Percentiles rank a stretch among this genome's conserved stretches.
Conservation (phyloP, 2,329 filamentous ascomycete genomes). For the Colletotrichum liriopes region DNA sequence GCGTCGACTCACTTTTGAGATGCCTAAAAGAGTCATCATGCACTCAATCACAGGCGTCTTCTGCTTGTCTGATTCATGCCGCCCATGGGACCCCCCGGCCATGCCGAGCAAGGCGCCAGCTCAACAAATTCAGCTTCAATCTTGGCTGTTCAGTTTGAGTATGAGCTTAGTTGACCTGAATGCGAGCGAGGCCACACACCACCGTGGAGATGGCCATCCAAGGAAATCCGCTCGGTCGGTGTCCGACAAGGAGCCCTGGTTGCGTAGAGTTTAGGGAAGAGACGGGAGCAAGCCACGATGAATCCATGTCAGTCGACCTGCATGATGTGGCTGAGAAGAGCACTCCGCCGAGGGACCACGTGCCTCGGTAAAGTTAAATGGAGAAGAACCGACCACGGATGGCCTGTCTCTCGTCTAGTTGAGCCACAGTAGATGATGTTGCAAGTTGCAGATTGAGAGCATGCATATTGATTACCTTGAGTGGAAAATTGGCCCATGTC, state of each 20-base stretch:
- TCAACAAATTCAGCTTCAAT: background rate
- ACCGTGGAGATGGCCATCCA: background rate
- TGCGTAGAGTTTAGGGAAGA: background rate
- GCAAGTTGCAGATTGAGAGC: background rate
- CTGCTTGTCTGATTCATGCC: constrained; percentile 11
- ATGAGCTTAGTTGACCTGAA: background rate
- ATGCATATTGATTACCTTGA: background rate
- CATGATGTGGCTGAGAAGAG: constrained; percentile 22
- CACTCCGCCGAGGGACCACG: background rate
- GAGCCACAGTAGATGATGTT: background rate
- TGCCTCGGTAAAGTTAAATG: background rate
- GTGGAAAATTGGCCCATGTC: background rate
- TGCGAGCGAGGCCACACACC: background rate
- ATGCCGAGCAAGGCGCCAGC: background rate
- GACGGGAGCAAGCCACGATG: constrained; percentile 12
- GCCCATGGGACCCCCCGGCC: background rate
- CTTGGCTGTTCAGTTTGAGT: constrained; percentile 1
- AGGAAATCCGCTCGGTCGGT: constrained; percentile 23
- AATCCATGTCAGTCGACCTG: background rate
- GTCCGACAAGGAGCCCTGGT: background rate
- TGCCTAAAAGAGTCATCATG: background rate
- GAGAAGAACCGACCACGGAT: background rate
- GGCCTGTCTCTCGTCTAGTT: background rate
- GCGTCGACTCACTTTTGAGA: background rate
- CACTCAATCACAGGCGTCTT: background rate